A percentile compares a stretch with the other conserved stretches of the same genome.
phyloP scores from a whole-genome alignment of 2,329 filamentous ascomycete genomes.

The Fusarium longipes region DNA sequence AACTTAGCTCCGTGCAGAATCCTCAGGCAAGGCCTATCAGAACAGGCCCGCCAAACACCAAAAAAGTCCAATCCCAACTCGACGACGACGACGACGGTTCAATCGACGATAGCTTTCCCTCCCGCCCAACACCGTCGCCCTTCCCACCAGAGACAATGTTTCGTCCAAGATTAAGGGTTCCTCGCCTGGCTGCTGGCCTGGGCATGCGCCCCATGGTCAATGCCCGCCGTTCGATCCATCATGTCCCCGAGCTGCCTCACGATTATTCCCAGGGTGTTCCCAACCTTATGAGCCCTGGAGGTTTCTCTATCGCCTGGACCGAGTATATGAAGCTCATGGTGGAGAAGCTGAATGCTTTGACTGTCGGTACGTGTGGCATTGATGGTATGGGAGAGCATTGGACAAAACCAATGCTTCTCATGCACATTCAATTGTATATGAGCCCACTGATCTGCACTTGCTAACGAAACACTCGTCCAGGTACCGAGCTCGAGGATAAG shows the following conservation, averaged over 20 bases:
- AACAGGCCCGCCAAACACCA: conserved; percentile 21
- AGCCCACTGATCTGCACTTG: not conserved
- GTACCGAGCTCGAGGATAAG: conserved; percentile 71
- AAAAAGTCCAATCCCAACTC: conserved; percentile 36
- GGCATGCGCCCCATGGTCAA: conserved; percentile 51
- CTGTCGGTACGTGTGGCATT: conserved; percentile 68
- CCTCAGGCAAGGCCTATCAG: conserved; percentile 35
- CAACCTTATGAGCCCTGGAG: conserved; percentile 75
- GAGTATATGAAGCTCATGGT: conserved; percentile 82
- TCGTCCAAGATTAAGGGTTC: conserved; percentile 65
- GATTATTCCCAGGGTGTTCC: conserved; percentile 67
- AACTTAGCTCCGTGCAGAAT: conserved; percentile 38
- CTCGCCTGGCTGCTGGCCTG: conserved; percentile 55
- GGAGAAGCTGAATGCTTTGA: conserved; percentile 79
- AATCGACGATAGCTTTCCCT: conserved; percentile 13
- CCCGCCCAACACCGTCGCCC: conserved; percentile 3
- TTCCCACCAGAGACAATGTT: conserved; percentile 54
- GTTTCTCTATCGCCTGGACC: conserved; percentile 82
- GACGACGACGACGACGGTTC: conserved; percentile 26
- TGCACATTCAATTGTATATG: not conserved
- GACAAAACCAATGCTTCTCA: conserved; percentile 14
- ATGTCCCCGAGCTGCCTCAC: conserved; percentile 60
- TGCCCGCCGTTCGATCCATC: conserved; percentile 58
- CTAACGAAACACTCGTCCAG: conserved; percentile 55
- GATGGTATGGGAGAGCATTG: not conserved